Base-by-base conservation (phyloP, 495 filamentous ascomycete genomes). In the Hypomontagnella monticulosa region DNA sequence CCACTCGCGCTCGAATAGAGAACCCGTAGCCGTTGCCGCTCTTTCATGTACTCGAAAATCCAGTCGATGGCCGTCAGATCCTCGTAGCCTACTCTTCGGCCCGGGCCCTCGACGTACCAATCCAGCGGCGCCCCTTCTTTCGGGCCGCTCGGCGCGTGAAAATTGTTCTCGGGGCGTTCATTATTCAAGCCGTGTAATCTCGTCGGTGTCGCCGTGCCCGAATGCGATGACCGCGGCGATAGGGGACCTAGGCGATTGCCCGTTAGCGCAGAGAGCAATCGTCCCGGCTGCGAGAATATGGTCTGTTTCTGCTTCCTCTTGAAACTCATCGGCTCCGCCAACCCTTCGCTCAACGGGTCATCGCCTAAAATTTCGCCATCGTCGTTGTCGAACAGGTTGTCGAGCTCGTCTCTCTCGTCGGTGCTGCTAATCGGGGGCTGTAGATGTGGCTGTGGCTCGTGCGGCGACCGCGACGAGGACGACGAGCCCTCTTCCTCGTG, bases 21-120 rank as follows among this genome's bases (percentile, higher is more conserved):
- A 12, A 90, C 80, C 7, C 92, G 84, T 65, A 95, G 84, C 40
- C 95, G 86, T 75, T 97, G 92, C 14, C 95, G 85, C 76, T 99
- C 95, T 75, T 97, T 97, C 19, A 93, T 95, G 74, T 99, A 97
- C 76, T 99, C 95, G 72, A 97, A 98, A 68, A 97, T 98, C 95
- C 95, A 99, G 79, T 99, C 95, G 75, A 99, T 99, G 11, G 96
- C 95, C 11, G 96, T 97, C 71, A 97, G 83, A 79, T 99, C 91
- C 67, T 97, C 95, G 76, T 99, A 99, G 49, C 90, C 93, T 20
- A 97, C 93, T 69, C 95, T 87, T 48, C 93, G 84, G 1, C 95
- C 95, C 4, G 92, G 93, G 4, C 92, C 93, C 76, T 97, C 93
- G 38, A 90, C 85, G 75, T 95, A 91, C 95, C 94, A 97, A 74